phyloP scores from a whole-genome alignment of 1,284 basidiomycete genomes.

The Rhodotorula glutinis region DNA sequence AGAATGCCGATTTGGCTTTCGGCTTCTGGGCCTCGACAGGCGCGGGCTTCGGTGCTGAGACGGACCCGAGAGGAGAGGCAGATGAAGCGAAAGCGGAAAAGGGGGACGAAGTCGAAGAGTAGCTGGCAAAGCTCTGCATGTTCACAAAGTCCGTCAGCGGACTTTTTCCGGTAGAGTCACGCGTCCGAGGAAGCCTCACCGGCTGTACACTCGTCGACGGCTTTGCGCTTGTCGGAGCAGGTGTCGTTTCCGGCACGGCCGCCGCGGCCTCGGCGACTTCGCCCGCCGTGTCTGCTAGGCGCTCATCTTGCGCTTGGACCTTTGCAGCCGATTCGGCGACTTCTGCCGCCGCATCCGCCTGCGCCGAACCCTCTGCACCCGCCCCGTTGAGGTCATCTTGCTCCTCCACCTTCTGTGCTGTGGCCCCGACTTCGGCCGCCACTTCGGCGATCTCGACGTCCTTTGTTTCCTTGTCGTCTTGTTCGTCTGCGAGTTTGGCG shows the following conservation, averaged over 20 bases:
- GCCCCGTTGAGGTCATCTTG: conserved; percentile 11
- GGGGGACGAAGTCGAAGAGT: conserved; percentile 16
- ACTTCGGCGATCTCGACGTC: conserved; percentile 35
- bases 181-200: not conserved
- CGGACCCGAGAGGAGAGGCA: conserved; percentile 30
- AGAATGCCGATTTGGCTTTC: conserved; percentile 27
- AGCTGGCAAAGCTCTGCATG: conserved; percentile 10
- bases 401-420: conserved; percentile 11
- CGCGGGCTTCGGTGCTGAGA: conserved; percentile 3
- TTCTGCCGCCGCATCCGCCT: conserved; percentile 22
- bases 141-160: no score
- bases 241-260: conserved; percentile 5
- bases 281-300: conserved; percentile 4
- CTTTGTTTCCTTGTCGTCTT: conserved; percentile 12
- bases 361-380: conserved; percentile 3
- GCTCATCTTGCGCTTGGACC: conserved; percentile 12
- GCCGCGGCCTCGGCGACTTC: conserved; percentile 17
- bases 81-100: conserved; percentile 28
- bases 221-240: not conserved
- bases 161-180: no score
- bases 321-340: conserved; percentile 13
- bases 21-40: conserved; percentile 26
- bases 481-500: conserved; percentile 20
- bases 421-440: conserved; percentile 30
- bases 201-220: not conserved